Evolutionary conservation across 129 eudicot species (phyloP).

Genomic region (Tanacetum coccineum): DNA sequence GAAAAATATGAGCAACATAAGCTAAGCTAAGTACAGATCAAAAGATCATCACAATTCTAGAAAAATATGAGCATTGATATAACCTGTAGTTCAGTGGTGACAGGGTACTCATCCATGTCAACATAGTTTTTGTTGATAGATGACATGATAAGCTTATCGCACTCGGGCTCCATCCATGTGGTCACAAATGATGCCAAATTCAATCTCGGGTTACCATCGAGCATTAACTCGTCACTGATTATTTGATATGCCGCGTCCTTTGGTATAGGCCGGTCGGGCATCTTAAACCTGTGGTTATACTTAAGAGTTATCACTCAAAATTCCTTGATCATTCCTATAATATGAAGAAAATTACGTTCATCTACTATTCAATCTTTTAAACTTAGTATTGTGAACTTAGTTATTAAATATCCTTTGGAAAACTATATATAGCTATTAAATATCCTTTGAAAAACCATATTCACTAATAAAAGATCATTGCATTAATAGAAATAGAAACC

Average conservation of each 20-base stretch:
- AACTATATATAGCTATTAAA: no score
- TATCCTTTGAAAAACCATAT: no score
- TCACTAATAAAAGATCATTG: no score
- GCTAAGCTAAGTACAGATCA: not conserved
- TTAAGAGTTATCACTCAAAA: no score
- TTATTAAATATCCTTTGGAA: no score
- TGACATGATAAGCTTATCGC: constrained; percentile 76
- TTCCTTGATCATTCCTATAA: no score
- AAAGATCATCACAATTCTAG: not conserved
- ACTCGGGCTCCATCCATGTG: constrained; percentile 85
- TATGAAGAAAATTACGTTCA: no score
- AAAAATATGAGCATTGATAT: not conserved
- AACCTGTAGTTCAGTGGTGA: constrained; percentile 90
- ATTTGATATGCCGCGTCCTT: constrained; percentile 85
- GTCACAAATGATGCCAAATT: constrained; percentile 75
- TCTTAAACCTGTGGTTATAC: constrained; percentile 35
- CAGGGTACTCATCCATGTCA: constrained; percentile 84
- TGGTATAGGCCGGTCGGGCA: constrained; percentile 51
- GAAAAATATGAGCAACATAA: constrained; percentile 14
- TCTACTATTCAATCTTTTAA: no score
- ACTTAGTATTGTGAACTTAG: no score
- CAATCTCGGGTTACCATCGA: constrained; percentile 77
- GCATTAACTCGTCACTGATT: constrained; percentile 73
- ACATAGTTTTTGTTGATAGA: constrained; percentile 62
- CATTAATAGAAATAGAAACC: no score